Conservation (phyloP, 1,284 basidiomycete species). For the Ganoderma lingzhi region DNA sequence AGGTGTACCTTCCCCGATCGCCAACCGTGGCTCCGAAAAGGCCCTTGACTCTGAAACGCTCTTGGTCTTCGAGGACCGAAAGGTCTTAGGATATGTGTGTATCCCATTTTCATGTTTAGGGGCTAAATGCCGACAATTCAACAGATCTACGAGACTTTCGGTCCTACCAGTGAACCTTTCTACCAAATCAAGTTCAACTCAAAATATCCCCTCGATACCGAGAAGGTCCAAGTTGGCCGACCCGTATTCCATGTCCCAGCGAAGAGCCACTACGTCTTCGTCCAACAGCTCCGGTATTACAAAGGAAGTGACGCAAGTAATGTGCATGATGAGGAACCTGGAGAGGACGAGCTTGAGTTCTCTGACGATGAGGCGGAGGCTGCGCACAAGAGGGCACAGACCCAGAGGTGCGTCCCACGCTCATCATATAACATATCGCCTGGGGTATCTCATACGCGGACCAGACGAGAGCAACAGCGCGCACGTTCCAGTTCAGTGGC, state of each 20-base stretch:
- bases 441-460: background rate
- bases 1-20: constrained; percentile 56
- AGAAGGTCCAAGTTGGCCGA: constrained; percentile 60
- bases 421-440: background rate
- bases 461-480: constrained; percentile 61
- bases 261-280: constrained; percentile 82
- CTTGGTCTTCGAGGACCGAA: constrained; percentile 85
- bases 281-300: constrained; percentile 65
- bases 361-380: constrained; percentile 91
- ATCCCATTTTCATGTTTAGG: background rate
- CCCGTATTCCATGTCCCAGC: constrained; percentile 82
- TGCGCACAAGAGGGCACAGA: constrained; percentile 64
- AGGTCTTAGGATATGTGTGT: constrained; percentile 84
- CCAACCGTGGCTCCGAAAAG: constrained; percentile 56
- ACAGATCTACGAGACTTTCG: constrained; percentile 91
- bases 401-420: constrained; percentile 56
- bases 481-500: constrained; percentile 57
- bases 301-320: constrained; percentile 95
- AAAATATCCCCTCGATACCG: constrained; percentile 61
- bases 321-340: constrained; percentile 89
- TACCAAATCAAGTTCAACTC: constrained; percentile 82
- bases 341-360: constrained; percentile 87
- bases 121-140: background rate
- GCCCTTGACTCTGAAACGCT: constrained; percentile 88
- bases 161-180: constrained; percentile 84